Evolutionary conservation across 371 early-diverging fungal species (phyloP).

Genomic region (Circinella umbellata): DNA sequence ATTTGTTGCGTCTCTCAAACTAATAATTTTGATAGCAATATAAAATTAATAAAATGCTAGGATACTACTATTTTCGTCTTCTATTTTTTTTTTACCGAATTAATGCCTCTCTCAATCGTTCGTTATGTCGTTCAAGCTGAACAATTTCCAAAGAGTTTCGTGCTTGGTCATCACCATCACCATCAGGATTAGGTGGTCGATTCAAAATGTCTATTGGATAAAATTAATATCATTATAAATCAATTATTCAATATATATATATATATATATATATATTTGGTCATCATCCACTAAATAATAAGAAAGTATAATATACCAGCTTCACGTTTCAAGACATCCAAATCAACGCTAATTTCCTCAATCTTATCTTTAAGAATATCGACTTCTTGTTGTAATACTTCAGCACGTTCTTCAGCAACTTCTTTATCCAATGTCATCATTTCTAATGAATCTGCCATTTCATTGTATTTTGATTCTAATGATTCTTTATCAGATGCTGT

Average conservation of each 20-base stretch:
- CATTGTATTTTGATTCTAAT: slow-evolving; percentile 71
- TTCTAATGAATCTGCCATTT: slow-evolving; percentile 79
- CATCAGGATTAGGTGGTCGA: slow-evolving; percentile 29
- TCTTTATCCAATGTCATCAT: slow-evolving; percentile 90
- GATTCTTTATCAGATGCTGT: slow-evolving; percentile 63
- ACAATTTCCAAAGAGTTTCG: slow-evolving; percentile 62
- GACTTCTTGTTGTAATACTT: slow-evolving; percentile 77
- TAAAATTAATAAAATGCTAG: too few relatives aligned
- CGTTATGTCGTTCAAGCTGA: slow-evolving; percentile 84
- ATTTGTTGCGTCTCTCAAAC: slow-evolving; percentile 80
- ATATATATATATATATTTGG: neutral
- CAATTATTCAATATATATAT: neutral
- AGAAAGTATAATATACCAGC: slow-evolving; percentile 37
- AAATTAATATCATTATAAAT: too few relatives aligned
- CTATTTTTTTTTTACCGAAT: slow-evolving; percentile 49
- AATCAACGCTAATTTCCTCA: slow-evolving; percentile 77
- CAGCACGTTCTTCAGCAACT: slow-evolving; percentile 89
- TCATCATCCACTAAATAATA: neutral
- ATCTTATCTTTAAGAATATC: slow-evolving; percentile 79
- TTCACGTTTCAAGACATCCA: slow-evolving; percentile 74
- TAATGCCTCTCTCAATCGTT: slow-evolving; percentile 87
- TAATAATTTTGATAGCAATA: slow-evolving; percentile 19
- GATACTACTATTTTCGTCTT: neutral
- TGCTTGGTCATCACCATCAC: slow-evolving; percentile 37
- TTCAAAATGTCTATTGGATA: slow-evolving; percentile 38